Conservation (phyloP, 2,329 filamentous ascomycete species). For the Aspergillus versicolor region DNA sequence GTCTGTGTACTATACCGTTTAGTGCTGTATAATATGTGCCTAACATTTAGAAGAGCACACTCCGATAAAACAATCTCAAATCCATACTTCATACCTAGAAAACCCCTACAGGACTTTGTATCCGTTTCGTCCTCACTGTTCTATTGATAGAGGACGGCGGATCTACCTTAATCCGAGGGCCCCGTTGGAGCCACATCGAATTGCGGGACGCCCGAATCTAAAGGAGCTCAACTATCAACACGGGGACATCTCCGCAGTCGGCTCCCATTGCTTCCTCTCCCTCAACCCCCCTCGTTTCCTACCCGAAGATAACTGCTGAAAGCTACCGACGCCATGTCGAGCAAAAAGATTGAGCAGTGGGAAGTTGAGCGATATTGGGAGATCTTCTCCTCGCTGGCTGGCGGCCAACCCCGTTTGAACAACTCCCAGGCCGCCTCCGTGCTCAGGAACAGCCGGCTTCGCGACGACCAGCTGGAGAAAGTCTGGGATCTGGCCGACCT, state of each 20-base stretch:
- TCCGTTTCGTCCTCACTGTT: neutral
- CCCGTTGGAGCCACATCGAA: constrained; percentile 12
- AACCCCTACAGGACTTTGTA: neutral
- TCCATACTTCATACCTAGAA: neutral
- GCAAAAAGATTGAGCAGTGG: constrained; percentile 64
- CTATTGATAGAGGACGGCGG: constrained; percentile 14
- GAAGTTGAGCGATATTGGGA: constrained; percentile 79
- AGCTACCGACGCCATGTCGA: constrained; percentile 33
- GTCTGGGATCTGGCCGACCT: constrained; percentile 98
- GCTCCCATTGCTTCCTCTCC: neutral
- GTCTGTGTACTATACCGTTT: neutral
- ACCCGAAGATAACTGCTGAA: neutral
- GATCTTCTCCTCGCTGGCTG: constrained; percentile 69
- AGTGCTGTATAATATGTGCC: neutral
- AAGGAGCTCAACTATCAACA: constrained; percentile 17
- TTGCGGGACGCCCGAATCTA: constrained; percentile 20
- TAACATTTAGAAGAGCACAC: constrained; percentile 1
- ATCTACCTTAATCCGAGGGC: constrained; percentile 26
- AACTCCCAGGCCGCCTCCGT: constrained; percentile 69
- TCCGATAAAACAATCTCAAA: neutral
- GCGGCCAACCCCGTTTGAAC: constrained; percentile 64
- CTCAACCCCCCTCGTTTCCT: constrained; percentile 1
- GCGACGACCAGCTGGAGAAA: constrained; percentile 84
- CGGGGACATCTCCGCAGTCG: constrained; percentile 2
- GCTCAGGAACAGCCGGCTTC: constrained; percentile 70